phyloP scores from a whole-genome alignment of 257 asterid genomes.

The Jacaranda mimosifolia region DNA sequence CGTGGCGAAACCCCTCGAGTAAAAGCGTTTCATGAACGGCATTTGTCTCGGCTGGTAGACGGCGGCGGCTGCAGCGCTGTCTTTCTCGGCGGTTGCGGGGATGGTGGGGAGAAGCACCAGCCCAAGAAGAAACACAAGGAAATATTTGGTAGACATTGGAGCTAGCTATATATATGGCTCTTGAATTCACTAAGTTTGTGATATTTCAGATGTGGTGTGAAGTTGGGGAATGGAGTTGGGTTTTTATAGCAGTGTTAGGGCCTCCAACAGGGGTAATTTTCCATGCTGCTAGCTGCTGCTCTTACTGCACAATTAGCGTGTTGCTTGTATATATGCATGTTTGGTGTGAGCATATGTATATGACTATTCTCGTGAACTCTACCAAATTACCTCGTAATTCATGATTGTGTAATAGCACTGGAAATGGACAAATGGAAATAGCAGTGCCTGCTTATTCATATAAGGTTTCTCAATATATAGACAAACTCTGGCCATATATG shows the following conservation, averaged over 20 bases:
- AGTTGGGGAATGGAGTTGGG: neutral
- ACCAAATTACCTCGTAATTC: neutral
- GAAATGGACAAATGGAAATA: no score
- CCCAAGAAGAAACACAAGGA: conserved; percentile 27
- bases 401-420: neutral
- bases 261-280: neutral
- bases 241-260: conserved; percentile 22
- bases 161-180: neutral
- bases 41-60: neutral
- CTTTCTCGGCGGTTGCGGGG: neutral
- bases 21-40: conserved; percentile 4
- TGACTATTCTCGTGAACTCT: conserved; percentile 17
- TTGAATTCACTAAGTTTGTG: neutral
- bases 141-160: conserved; percentile 8
- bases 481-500: no score
- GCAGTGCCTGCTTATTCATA: no score
- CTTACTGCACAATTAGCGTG: conserved; percentile 7
- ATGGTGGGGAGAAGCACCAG: conserved; percentile 15
- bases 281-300: neutral
- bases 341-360: neutral
- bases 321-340: neutral
- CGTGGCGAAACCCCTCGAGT: conserved; percentile 11
- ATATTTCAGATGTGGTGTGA: neutral
- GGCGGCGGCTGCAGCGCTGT: neutral
- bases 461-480: no score